Evolutionary conservation across 345 rosid genomes (phyloP).

Genomic region (Hibiscus syriacus): DNA sequence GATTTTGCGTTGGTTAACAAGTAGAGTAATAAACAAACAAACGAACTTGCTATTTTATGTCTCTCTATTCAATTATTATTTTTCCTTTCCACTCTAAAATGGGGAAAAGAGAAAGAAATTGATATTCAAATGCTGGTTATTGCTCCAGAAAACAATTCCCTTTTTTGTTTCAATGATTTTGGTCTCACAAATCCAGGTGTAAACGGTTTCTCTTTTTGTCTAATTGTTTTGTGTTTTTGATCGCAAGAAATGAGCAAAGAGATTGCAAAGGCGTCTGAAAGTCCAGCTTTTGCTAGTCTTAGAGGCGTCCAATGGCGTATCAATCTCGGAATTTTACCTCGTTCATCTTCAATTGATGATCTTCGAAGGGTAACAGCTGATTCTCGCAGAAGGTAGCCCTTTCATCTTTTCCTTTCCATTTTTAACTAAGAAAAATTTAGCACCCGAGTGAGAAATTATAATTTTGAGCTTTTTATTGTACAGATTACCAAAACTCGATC

Average conservation of each 20-base stretch:
- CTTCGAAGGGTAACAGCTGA: conserved; percentile 83
- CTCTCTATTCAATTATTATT: not conserved
- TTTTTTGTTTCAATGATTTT: not conserved
- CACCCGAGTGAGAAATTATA: too few relatives aligned
- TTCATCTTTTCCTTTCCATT: not conserved
- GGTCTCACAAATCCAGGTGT: conserved; percentile 3
- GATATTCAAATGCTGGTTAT: not conserved
- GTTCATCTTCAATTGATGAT: conserved; percentile 46
- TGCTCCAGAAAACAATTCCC: not conserved
- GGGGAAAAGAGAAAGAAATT: not conserved
- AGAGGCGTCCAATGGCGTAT: conserved; percentile 90
- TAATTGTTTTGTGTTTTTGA: not conserved
- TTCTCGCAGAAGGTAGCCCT: conserved; percentile 65
- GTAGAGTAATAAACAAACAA: not conserved
- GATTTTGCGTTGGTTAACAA: too few relatives aligned
- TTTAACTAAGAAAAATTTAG: not conserved
- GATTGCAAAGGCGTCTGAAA: conserved; percentile 11
- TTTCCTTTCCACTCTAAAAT: not conserved
- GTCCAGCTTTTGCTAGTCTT: conserved; percentile 32
- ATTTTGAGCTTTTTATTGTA: not conserved
- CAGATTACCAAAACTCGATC: not conserved
- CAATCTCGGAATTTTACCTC: conserved; percentile 80
- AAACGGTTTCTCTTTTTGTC: not conserved
- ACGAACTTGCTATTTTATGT: not conserved
- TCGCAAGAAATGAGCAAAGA: not conserved